Evolutionary conservation across 176 grass and related monocot species (phyloP), one percentile per base, ranked within the genome.

Genomic region (Rhipidocladum racemiflorum): DNA sequence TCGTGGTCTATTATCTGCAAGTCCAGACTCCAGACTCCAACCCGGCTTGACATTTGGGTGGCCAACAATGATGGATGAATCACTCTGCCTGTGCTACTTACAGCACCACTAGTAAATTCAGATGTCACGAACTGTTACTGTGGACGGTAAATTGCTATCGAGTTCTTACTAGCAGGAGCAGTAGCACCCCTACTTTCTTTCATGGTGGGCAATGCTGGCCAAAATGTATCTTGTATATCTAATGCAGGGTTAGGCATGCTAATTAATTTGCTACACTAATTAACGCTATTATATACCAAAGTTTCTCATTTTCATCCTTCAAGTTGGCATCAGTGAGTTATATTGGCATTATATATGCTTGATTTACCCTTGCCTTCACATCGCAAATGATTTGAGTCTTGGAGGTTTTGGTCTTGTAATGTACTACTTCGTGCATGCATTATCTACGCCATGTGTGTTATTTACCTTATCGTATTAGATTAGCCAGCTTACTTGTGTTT

Each of bases 401-500:
- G 34, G 46, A 24, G 8, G 9, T 23, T 10, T 56, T 56, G 21
- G 20, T 54, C 21, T 23, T 56, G 53, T 9, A 54, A 54, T 54
- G 50, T 56, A 11, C 21, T 56, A 11, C 21, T 23, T 21, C 3
- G 0, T n/a, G 9, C 8, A 56, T 17, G 43, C 12, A 29, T 5
- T 42, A 4, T 39, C 43, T 39, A 32, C 24, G 29, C 50, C 45
- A 32, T 9, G 9, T 27, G 2, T 20, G 16, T 20, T 25, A 2
- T 57, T 17, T 63, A 51, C 57, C 42, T 14, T 61, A 15, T 11
- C 28, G 56, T 27, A 61, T 61, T 61, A 24, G 12, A 38, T 36
- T 63, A 83, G 20, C 3, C 27, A 34, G 21, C 14, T 27, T 61
- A 44, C 74, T 77, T 68, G 20, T 70, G 39, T 69, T 83, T 61